phyloP scores from a whole-genome alignment of 352 stramenopile genomes.

The Pythium chondricola region DNA sequence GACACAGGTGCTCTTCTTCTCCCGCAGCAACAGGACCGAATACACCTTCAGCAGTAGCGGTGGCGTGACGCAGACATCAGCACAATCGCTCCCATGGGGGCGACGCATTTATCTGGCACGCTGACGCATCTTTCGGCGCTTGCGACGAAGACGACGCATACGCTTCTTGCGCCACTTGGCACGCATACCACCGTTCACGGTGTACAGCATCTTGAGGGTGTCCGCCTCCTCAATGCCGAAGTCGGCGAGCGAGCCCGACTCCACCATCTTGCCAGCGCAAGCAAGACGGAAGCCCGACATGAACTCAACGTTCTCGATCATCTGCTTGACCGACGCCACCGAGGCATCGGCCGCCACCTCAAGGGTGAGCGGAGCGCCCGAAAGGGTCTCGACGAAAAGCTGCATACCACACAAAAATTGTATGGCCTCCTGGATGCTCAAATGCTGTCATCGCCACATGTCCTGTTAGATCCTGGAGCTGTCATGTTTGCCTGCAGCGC shows the following conservation, averaged over 20 bases:
- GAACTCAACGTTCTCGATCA: conserved; percentile 94
- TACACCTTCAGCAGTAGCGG: too few species aligned
- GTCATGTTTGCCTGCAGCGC: too few species aligned
- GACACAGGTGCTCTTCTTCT: too few species aligned
- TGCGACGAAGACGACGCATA: conserved; percentile 96
- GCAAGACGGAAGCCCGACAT: conserved; percentile 91
- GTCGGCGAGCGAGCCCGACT: conserved; percentile 84
- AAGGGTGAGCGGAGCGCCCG: conserved; percentile 75
- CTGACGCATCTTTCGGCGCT: conserved; percentile 99
- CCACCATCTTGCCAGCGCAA: conserved; percentile 74
- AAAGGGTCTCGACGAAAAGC: conserved; percentile 92
- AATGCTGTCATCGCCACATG: too few species aligned
- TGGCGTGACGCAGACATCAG: not conserved
- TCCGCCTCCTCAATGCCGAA: conserved; percentile 91
- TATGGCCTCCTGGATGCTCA: conserved; percentile 88
- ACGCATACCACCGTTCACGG: conserved; percentile 92
- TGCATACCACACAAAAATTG: conserved; percentile 88
- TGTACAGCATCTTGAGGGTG: conserved; percentile 89
- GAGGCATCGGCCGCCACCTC: conserved; percentile 82
- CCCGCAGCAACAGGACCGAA: too few species aligned
- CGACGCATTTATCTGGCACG: conserved; percentile 93
- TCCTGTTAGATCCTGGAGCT: too few species aligned
- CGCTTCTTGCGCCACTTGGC: conserved; percentile 98
- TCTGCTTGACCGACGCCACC: conserved; percentile 89
- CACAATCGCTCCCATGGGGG: not conserved